phyloP scores from a whole-genome alignment of 345 rosid genomes.

The Ceriops tagal region DNA sequence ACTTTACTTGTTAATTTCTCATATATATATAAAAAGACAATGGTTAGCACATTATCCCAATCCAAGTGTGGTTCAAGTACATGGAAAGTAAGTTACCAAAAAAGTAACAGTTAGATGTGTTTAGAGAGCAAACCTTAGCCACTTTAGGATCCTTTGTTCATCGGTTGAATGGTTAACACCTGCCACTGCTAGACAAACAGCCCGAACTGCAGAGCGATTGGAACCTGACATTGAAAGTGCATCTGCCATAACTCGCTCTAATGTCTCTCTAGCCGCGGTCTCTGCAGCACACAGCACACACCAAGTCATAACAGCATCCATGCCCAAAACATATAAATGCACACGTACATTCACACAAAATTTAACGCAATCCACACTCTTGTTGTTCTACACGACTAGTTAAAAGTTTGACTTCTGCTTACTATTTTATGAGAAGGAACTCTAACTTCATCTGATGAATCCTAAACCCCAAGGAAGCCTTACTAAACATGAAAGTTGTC shows the following conservation, averaged over 20 bases:
- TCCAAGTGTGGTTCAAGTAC: too few relatives aligned
- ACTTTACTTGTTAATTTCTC: too few relatives aligned
- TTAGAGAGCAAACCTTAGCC: constrained; percentile 69
- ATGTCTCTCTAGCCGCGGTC: constrained; percentile 72
- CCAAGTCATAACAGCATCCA: background rate
- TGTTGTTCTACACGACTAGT: too few relatives aligned
- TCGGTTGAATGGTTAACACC: constrained; percentile 94
- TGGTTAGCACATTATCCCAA: too few relatives aligned
- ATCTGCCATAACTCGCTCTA: constrained; percentile 86
- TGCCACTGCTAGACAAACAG: constrained; percentile 90
- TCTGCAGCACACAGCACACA: constrained; percentile 35
- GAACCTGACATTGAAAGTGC: constrained; percentile 70
- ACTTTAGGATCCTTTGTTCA: constrained; percentile 60
- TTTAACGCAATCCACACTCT: too few relatives aligned
- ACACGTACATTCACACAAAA: too few relatives aligned
- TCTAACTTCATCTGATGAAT: too few relatives aligned
- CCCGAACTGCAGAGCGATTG: constrained; percentile 63
- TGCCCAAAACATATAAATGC: too few relatives aligned
- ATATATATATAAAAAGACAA: too few relatives aligned
- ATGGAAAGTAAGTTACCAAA: background rate
- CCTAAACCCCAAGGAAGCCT: too few relatives aligned
- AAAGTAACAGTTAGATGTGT: background rate
- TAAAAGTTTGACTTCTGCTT: too few relatives aligned
- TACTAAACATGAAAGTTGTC: background rate
- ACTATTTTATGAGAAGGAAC: too few relatives aligned